Evolutionary conservation across 2,329 filamentous ascomycete genomes (phyloP), one percentile per base, ranked within the genome.

Genomic region (Phyllosticta paracitricarpa): DNA sequence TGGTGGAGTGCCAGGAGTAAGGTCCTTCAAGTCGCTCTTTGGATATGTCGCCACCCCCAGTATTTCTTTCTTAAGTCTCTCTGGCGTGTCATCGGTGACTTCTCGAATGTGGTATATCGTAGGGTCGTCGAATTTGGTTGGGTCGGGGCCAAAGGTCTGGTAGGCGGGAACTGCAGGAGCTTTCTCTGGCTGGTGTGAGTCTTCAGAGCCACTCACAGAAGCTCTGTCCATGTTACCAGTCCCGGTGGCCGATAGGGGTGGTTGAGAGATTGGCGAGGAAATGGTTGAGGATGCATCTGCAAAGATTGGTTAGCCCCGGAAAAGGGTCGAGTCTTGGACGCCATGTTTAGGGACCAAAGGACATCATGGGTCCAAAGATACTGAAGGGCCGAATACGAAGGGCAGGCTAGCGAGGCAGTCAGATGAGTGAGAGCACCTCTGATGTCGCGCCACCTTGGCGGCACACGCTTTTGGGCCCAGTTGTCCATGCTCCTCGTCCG

Each of bases 91-190:
- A 0, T 86, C 82, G 1, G 83, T 82, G 25, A 92, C 81, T 0
- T 87, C 81, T 61, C 87, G 86, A 64, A 99, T 97, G 71, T 99
- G 89, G 78, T 99, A 99, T 57, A 97, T 82, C 40, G 93, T 96
- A 1, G 92, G 91, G 70, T 99, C 94, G 66, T 85, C 80, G 69
- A 93, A 96, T n/a, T 86, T 91, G 26, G 91, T 89, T 0, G 93
- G 93, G 70, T 97, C 91, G 51, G 93, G 87, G 63, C 93, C 93
- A 72, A 97, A 97, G 0, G 91, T 92, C 75, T 96, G 89, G 69
- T 87, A 86, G 63, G 92, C 88, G 5, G 84, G 82, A 25, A 87
- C 75, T 6, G 83, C 78, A n/a, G 84, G 81, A 1, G 83, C 82
- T 5, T 83, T 82, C 56, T 79, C 78, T 14, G 81, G 82, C 70